These are phyloP conservation scores for Asterophora lycoperdoides DNA, from an alignment of 768 basidiomycete species.

Conservation along the genomic window DNA sequence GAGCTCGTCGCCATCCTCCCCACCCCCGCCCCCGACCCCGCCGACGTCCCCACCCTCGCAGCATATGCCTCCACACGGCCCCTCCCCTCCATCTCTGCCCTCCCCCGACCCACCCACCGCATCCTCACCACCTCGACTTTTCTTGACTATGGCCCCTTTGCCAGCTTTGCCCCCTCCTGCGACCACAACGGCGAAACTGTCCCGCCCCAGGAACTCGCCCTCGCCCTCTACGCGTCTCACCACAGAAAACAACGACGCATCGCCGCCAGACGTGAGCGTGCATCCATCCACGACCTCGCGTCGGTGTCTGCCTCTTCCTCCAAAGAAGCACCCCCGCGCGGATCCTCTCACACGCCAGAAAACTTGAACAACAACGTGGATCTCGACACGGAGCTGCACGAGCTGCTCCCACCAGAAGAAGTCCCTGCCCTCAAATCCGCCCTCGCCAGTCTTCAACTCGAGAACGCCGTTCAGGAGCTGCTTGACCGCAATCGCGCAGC, in stretches of 20 bases:
- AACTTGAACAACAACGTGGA: slow-evolving; percentile 16
- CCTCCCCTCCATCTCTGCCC: slow-evolving; percentile 34
- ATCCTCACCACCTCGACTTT: slow-evolving; percentile 62
- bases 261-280: slow-evolving; percentile 22
- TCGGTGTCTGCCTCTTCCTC: slow-evolving; percentile 2
- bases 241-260: slow-evolving; percentile 34
- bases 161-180: slow-evolving; percentile 76
- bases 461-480: slow-evolving; percentile 65
- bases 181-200: slow-evolving; percentile 75
- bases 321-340: too few relatives aligned
- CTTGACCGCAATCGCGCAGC: slow-evolving; percentile 63
- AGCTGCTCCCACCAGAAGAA: slow-evolving; percentile 54
- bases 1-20: slow-evolving; percentile 76
- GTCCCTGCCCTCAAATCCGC: slow-evolving; percentile 54
- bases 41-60: slow-evolving; percentile 47
- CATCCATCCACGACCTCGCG: slow-evolving; percentile 27
- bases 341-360: too few relatives aligned
- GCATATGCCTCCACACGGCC: slow-evolving; percentile 48
- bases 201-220: slow-evolving; percentile 56
- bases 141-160: slow-evolving; percentile 72
- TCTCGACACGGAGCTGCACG: slow-evolving; percentile 43
- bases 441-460: slow-evolving; percentile 58
- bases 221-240: slow-evolving; percentile 51
- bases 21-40: slow-evolving; percentile 42
- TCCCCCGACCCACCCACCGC: slow-evolving; percentile 46